phyloP scores from a whole-genome alignment of 768 basidiomycete species.

The Termitomyces sp. region DNA sequence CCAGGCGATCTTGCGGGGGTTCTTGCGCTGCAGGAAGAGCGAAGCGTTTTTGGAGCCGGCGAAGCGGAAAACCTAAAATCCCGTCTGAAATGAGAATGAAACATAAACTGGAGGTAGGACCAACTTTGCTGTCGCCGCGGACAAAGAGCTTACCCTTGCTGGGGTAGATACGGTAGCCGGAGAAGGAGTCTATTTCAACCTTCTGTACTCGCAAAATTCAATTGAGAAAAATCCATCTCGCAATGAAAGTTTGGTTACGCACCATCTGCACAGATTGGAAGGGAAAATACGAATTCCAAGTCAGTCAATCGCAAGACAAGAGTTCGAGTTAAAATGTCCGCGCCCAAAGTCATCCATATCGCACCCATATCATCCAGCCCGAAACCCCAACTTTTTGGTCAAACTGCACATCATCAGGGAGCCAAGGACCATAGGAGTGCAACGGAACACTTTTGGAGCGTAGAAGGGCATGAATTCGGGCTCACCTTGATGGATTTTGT shows the following conservation, averaged over 20 bases:
- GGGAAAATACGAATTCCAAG: constrained; percentile 1
- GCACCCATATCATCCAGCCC: constrained; percentile 36
- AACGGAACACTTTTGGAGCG: constrained; percentile 8
- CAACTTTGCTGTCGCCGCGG: constrained; percentile 92
- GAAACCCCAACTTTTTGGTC: constrained; percentile 14
- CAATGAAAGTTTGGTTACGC: constrained; percentile 14
- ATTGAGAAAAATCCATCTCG: constrained; percentile 6
- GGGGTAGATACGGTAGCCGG: constrained; percentile 96
- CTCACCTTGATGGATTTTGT: constrained; percentile 59
- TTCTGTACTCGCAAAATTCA: constrained; percentile 48
- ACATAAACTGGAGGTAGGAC: constrained; percentile 9
- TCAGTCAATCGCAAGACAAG: constrained; percentile 11
- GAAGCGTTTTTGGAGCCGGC: constrained; percentile 88
- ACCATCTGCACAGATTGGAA: constrained; percentile 31
- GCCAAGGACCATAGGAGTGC: constrained; percentile 13
- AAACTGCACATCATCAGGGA: constrained; percentile 11
- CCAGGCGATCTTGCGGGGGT: constrained; percentile 99
- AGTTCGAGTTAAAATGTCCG: background rate
- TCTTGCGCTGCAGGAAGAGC: constrained; percentile 98
- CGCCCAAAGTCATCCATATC: constrained; percentile 27
- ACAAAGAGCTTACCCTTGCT: constrained; percentile 95
- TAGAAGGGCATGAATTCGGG: constrained; percentile 24
- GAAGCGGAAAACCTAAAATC: constrained; percentile 87
- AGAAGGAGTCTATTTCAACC: constrained; percentile 98
- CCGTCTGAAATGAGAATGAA: background rate